Percentiles rank a stretch among this genome's conserved stretches.
These are phyloP conservation scores for Plicaturopsis crispa DNA, from an alignment of 768 basidiomycete species.

Conservation along the genomic window DNA sequence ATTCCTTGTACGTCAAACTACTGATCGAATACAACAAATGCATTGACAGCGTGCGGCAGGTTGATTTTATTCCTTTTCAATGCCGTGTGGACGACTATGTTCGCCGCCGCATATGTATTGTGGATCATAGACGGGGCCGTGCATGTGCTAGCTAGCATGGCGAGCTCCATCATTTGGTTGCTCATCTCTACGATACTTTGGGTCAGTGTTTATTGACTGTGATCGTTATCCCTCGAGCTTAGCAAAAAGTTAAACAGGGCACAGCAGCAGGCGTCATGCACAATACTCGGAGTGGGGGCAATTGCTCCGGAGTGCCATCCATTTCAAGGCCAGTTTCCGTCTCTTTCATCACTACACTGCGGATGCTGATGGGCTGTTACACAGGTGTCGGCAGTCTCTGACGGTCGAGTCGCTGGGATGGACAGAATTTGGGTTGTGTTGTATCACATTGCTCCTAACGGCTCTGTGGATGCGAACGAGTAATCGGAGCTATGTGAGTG, in stretches of 20 bases:
- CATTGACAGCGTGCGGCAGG: conserved; percentile 20
- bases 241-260: conserved; percentile 34
- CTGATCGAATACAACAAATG: neutral
- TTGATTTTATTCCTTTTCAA: conserved; percentile 56
- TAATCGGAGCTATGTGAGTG: conserved; percentile 25
- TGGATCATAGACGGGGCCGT: conserved; percentile 63
- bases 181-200: conserved; percentile 56
- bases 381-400: conserved; percentile 62
- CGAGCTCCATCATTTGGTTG: conserved; percentile 73
- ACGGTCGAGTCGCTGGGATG: conserved; percentile 72
- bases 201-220: conserved; percentile 32
- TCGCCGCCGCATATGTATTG: conserved; percentile 60
- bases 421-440: conserved; percentile 63
- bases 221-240: neutral
- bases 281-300: conserved; percentile 48
- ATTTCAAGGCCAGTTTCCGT: conserved; percentile 40
- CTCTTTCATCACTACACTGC: conserved; percentile 11
- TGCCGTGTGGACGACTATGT: conserved; percentile 69
- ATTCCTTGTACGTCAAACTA: conserved; percentile 43
- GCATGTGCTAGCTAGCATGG: conserved; percentile 67
- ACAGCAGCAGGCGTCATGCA: conserved; percentile 62
- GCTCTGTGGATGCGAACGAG: conserved; percentile 40
- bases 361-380: neutral
- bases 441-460: conserved; percentile 47
- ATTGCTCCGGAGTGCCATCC: conserved; percentile 44